Conservation (phyloP, 1,284 basidiomycete species). For the Trichosporon faecale region DNA sequence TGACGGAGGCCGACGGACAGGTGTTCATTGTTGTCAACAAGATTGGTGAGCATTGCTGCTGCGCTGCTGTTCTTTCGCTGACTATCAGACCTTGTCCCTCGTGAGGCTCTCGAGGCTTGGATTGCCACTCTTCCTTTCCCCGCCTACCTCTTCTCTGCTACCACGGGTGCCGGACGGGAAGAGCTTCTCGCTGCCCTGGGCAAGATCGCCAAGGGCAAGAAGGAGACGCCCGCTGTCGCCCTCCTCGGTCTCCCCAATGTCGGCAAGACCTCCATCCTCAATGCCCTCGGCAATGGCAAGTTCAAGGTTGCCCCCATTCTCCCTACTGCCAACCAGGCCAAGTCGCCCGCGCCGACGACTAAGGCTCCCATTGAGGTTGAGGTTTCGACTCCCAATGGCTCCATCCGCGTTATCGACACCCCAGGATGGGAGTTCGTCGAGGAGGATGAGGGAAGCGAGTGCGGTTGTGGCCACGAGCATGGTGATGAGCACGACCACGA, state of each 20-base stretch:
- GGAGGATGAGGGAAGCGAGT: constrained; percentile 30
- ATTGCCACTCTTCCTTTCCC: constrained; percentile 66
- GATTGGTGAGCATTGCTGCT: constrained; percentile 60
- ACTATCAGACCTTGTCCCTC: constrained; percentile 67
- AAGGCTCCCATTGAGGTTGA: constrained; percentile 66
- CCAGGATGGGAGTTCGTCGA: constrained; percentile 69
- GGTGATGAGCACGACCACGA: constrained; percentile 31
- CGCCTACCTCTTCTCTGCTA: constrained; percentile 65
- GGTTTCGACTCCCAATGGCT: constrained; percentile 46
- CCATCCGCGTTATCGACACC: constrained; percentile 71
- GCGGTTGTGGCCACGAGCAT: background rate
- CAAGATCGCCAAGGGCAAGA: constrained; percentile 47
- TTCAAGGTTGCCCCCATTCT: constrained; percentile 59
- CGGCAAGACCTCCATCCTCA: constrained; percentile 78
- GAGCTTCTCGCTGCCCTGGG: constrained; percentile 34
- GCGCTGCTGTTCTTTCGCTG: constrained; percentile 50
- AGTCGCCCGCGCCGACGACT: constrained; percentile 63
- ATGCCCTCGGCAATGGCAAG: constrained; percentile 60
- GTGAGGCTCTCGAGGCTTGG: constrained; percentile 77
- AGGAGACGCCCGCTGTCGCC: constrained; percentile 29
- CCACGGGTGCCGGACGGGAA: constrained; percentile 31
- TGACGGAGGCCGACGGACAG: constrained; percentile 46
- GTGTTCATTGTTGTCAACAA: constrained; percentile 79
- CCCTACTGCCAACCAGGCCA: constrained; percentile 56
- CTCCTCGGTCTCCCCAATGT: constrained; percentile 63